phyloP scores from a whole-genome alignment of 2,329 filamentous ascomycete genomes.

The Lasiodiplodia gonubiensis region DNA sequence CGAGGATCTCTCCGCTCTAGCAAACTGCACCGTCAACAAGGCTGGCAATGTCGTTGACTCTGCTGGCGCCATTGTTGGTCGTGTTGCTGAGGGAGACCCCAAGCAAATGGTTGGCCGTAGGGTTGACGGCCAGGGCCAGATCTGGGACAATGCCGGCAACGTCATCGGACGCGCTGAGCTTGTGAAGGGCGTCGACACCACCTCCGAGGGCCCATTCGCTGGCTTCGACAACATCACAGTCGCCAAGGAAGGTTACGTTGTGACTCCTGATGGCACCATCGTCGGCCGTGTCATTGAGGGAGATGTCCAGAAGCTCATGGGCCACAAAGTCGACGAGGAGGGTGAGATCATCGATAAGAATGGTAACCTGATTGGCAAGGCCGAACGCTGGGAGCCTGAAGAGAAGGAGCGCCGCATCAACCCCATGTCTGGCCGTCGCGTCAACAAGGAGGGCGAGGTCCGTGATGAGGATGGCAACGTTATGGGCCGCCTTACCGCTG shows the following conservation, averaged over 20 bases:
- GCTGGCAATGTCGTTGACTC: slow-evolving; percentile 66
- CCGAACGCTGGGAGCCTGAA: slow-evolving; percentile 59
- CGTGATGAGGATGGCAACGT: slow-evolving; percentile 58
- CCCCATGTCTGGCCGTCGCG: slow-evolving; percentile 63
- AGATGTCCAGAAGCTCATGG: slow-evolving; percentile 57
- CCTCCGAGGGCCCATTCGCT: slow-evolving; percentile 63
- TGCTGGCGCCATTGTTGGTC: slow-evolving; percentile 63
- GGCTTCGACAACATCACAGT: slow-evolving; percentile 64
- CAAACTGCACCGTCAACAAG: slow-evolving; percentile 68
- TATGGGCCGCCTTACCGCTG: slow-evolving; percentile 57
- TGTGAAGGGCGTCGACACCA: slow-evolving; percentile 56
- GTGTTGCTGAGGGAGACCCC: slow-evolving; percentile 62
- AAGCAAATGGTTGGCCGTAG: slow-evolving; percentile 64
- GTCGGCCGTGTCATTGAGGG: slow-evolving; percentile 58
- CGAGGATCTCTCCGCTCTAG: slow-evolving; percentile 64
- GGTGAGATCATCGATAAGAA: slow-evolving; percentile 61
- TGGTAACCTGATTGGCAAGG: slow-evolving; percentile 59
- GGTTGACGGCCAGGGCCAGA: slow-evolving; percentile 67
- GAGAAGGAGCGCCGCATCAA: slow-evolving; percentile 62
- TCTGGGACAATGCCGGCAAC: slow-evolving; percentile 68
- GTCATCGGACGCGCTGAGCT: slow-evolving; percentile 65
- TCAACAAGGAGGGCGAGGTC: slow-evolving; percentile 61
- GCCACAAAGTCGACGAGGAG: slow-evolving; percentile 58
- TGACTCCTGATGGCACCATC: slow-evolving; percentile 53
- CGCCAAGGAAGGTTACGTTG: slow-evolving; percentile 63